Evolutionary conservation across 371 early-diverging fungal genomes (phyloP).

Genomic region (Mucor saturninus): DNA sequence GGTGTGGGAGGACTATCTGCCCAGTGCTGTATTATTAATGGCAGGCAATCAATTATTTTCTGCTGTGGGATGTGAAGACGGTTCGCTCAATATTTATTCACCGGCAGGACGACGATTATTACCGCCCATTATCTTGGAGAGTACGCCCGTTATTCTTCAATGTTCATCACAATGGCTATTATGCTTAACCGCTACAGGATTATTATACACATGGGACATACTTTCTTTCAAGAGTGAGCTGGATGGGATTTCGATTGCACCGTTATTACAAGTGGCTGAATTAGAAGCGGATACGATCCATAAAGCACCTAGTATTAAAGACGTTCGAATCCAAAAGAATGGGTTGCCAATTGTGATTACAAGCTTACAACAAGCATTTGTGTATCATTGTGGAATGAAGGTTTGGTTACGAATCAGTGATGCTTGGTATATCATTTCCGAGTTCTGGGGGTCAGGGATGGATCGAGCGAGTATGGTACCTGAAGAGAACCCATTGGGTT

Average conservation of each 20-base stretch:
- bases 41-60: constrained; percentile 64
- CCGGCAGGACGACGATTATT: constrained; percentile 70
- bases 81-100: constrained; percentile 70
- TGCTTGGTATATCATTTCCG: constrained; percentile 62
- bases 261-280: constrained; percentile 56
- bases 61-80: constrained; percentile 73
- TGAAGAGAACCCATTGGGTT: constrained; percentile 38
- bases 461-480: not conserved
- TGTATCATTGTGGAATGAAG: constrained; percentile 72
- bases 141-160: constrained; percentile 64
- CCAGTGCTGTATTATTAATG: constrained; percentile 61
- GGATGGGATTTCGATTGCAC: constrained; percentile 62
- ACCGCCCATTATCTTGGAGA: constrained; percentile 73
- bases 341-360: constrained; percentile 78
- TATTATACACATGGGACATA: constrained; percentile 73
- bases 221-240: constrained; percentile 48
- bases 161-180: constrained; percentile 65
- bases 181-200: constrained; percentile 67
- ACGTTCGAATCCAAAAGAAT: constrained; percentile 62
- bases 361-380: constrained; percentile 73
- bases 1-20: constrained; percentile 69
- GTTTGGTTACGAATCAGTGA: constrained; percentile 78
- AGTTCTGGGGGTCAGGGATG: constrained; percentile 49
- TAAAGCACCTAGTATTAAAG: constrained; percentile 58
- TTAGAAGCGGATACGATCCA: constrained; percentile 36